phyloP scores from a whole-genome alignment of 176 grass and related monocot species.

The Oryza brachyantha region DNA sequence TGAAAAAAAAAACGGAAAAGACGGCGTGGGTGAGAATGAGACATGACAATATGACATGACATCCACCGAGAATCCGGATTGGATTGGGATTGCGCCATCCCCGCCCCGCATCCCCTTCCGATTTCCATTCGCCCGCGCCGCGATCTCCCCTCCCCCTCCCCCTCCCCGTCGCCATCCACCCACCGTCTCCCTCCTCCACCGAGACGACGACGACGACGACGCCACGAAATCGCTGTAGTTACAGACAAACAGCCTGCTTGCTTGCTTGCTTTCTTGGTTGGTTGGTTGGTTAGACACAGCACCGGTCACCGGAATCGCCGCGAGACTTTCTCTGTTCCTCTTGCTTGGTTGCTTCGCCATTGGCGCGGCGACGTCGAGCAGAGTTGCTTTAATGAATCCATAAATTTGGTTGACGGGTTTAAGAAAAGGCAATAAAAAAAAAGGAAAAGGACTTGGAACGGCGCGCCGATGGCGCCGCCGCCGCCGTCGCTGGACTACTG shows the following conservation, averaged over 20 bases:
- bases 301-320: neutral
- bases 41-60: too few species aligned
- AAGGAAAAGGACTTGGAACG: neutral
- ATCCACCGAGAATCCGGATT: neutral
- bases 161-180: neutral
- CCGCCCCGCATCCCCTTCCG: neutral
- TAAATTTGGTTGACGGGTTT: constrained; percentile 16
- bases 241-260: too few species aligned
- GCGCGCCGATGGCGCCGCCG: constrained; percentile 21
- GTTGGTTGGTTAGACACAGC: neutral
- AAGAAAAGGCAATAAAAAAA: too few species aligned
- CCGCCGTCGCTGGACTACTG: constrained; percentile 61
- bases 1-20: too few species aligned
- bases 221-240: too few species aligned
- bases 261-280: too few species aligned
- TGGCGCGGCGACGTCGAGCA: neutral
- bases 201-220: too few species aligned
- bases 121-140: neutral
- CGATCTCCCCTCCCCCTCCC: too few species aligned
- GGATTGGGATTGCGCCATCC: too few species aligned
- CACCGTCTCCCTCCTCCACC: too few species aligned
- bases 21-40: too few species aligned
- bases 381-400: neutral
- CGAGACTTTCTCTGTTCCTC: neutral
- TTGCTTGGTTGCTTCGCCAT: neutral